phyloP scores from a whole-genome alignment of 1,284 basidiomycete species.

The Sanguinoderma infundibulare region DNA sequence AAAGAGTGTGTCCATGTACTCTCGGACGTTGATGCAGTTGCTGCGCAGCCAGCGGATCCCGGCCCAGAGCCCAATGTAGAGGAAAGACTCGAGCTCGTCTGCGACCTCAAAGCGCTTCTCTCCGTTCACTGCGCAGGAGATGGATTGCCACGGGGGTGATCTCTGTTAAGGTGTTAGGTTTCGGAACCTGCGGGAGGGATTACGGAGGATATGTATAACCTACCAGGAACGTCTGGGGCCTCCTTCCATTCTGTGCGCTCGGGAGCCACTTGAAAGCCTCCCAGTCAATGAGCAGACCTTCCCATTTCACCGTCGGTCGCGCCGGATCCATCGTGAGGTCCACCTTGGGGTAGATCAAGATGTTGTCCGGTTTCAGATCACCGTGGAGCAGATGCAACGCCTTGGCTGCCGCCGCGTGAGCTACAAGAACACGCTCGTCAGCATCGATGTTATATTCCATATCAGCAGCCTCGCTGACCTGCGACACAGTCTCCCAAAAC shows the following conservation, averaged over 20 bases:
- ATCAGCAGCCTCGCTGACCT: background rate
- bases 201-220: background rate
- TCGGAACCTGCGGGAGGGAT: background rate
- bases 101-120: background rate
- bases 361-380: constrained; percentile 5
- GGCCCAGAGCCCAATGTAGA: constrained; percentile 2
- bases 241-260: background rate
- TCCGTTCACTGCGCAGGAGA: background rate
- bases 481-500: background rate
- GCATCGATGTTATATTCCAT: background rate
- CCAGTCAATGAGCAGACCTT: constrained; percentile 15
- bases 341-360: constrained; percentile 4
- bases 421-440: background rate
- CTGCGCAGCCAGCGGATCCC: constrained; percentile 6
- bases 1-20: background rate
- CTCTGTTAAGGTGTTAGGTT: background rate
- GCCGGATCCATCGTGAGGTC: background rate
- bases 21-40: background rate
- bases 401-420: constrained; percentile 6
- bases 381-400: constrained; percentile 3
- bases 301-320: background rate
- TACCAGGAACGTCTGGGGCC: background rate
- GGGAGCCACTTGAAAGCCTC: background rate
- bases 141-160: background rate
- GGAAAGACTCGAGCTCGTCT: constrained; percentile 17